These are phyloP conservation scores for Sisymbrium irio DNA, from an alignment of 345 rosid genomes.

Conservation along the genomic window DNA sequence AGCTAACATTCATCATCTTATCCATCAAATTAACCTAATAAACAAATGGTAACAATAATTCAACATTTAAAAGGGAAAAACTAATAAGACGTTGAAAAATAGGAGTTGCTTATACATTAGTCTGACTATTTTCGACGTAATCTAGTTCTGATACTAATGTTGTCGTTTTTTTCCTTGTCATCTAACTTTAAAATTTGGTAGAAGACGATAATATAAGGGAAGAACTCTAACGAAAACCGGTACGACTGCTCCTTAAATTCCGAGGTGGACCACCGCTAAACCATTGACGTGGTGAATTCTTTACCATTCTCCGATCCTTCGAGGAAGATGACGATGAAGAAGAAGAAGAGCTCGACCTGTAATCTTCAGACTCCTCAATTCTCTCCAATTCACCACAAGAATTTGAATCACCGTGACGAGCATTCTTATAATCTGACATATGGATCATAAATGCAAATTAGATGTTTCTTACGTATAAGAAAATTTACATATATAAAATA, in stretches of 20 bases:
- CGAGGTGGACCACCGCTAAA: slow-evolving; percentile 37
- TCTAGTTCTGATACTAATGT: neutral
- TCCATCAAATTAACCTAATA: neutral
- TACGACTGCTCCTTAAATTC: slow-evolving; percentile 21
- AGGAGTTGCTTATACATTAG: neutral
- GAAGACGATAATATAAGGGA: neutral
- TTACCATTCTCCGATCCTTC: slow-evolving; percentile 19
- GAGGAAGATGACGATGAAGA: slow-evolving; percentile 37
- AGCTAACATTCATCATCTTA: neutral
- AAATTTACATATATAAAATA: neutral
- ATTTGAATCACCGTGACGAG: neutral
- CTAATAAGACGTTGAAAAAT: neutral
- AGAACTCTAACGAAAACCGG: slow-evolving; percentile 30
- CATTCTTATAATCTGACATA: slow-evolving; percentile 8
- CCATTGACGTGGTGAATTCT: slow-evolving; percentile 21
- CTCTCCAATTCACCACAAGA: slow-evolving; percentile 25
- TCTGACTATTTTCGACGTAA: neutral
- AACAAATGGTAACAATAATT: neutral
- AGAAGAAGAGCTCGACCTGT: slow-evolving; percentile 43
- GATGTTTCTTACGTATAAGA: neutral
- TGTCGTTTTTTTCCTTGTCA: neutral
- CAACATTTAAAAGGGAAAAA: neutral
- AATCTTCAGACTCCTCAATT: slow-evolving; percentile 6
- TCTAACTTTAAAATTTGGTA: neutral
- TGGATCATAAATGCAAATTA: neutral